These are phyloP conservation scores for Bassia scoparia DNA, from an alignment of 148 eudicot species.

Conservation along the genomic window DNA sequence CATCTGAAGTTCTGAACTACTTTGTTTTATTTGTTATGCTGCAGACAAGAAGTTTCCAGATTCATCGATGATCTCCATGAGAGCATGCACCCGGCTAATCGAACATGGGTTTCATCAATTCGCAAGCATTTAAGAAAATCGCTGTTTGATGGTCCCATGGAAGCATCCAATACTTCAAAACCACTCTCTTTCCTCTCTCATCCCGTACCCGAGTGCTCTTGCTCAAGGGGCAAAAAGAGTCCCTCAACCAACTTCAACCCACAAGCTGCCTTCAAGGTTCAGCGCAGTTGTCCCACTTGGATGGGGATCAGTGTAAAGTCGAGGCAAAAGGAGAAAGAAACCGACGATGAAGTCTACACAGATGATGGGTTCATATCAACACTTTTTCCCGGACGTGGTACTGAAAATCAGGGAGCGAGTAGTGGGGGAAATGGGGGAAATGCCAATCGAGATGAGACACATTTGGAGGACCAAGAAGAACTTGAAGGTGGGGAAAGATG, in stretches of 20 bases:
- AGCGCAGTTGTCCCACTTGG: constrained; percentile 65
- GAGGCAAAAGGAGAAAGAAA: constrained; percentile 41
- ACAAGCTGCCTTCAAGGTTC: constrained; percentile 36
- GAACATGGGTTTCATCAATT: constrained; percentile 73
- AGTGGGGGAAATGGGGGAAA: constrained; percentile 41
- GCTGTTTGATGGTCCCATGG: constrained; percentile 43
- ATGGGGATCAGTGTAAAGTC: constrained; percentile 29
- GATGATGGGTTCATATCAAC: constrained; percentile 45
- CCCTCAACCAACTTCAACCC: constrained; percentile 28
- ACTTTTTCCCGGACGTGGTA: constrained; percentile 41
- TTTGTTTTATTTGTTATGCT: constrained; percentile 13
- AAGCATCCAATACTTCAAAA: constrained; percentile 42
- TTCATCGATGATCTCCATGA: constrained; percentile 59
- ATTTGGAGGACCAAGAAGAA: constrained; percentile 82
- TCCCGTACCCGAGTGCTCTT: constrained; percentile 79
- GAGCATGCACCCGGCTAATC: constrained; percentile 64
- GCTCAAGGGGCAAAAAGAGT: constrained; percentile 32
- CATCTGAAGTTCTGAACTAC: not conserved
- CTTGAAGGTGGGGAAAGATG: constrained; percentile 66
- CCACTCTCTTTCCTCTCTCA: constrained; percentile 66
- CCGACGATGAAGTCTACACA: constrained; percentile 53
- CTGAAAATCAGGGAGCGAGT: constrained; percentile 35
- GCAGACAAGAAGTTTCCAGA: constrained; percentile 57
- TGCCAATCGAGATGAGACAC: constrained; percentile 54
- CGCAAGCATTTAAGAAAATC: constrained; percentile 57